phyloP scores from a whole-genome alignment of 2,329 filamentous ascomycete genomes.

The Orbilia blumenaviensis region DNA sequence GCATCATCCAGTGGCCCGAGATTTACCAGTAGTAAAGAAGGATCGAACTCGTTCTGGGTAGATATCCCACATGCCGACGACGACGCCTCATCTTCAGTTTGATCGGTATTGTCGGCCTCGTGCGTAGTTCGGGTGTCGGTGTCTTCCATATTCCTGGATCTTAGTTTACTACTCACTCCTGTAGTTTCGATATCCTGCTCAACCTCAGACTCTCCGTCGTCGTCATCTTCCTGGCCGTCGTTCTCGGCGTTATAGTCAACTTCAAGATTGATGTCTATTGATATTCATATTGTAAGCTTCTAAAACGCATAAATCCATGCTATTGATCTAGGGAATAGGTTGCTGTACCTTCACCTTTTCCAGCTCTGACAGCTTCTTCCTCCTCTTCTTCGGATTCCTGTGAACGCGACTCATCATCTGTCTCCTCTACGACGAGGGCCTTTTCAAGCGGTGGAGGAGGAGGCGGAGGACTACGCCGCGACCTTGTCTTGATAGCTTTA shows the following conservation, averaged over 20 bases:
- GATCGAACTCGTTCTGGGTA: background rate
- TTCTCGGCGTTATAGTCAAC: background rate
- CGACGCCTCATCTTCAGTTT: background rate
- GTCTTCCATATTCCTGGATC: too few relatives aligned
- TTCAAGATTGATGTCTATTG: conserved; percentile 5
- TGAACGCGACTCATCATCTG: background rate
- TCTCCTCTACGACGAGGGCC: background rate
- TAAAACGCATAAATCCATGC: background rate
- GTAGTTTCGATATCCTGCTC: too few relatives aligned
- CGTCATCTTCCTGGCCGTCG: background rate
- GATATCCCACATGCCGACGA: background rate
- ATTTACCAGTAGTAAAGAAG: background rate
- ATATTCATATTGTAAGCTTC: background rate
- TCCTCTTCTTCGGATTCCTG: background rate
- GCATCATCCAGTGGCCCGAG: background rate
- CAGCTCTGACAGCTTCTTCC: background rate
- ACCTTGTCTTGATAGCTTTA: background rate
- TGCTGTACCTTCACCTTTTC: conserved; percentile 1
- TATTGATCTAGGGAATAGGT: too few relatives aligned
- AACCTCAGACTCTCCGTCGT: background rate
- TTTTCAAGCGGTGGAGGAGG: background rate
- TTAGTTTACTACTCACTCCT: too few relatives aligned
- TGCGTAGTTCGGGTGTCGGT: too few relatives aligned
- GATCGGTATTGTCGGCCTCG: background rate
- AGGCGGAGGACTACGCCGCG: background rate